Conservation (phyloP, 2,329 filamentous ascomycete genomes). For the Phaeomoniella chlamydospora region DNA sequence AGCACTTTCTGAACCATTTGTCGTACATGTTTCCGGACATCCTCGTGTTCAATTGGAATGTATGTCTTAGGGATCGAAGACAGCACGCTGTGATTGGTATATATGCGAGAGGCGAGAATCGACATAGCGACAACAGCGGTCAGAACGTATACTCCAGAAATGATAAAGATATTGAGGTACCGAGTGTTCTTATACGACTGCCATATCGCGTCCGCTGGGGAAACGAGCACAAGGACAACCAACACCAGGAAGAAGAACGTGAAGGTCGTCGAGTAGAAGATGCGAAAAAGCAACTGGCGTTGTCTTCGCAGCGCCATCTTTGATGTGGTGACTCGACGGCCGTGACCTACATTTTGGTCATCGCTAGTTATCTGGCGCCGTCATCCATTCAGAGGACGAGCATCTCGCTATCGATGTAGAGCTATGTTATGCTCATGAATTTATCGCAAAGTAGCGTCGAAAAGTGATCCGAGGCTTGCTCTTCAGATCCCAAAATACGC, state of each 20-base stretch:
- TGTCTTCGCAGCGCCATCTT: constrained; percentile 1
- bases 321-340: not conserved
- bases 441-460: too few relatives aligned
- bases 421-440: too few relatives aligned
- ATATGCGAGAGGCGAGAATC: constrained; percentile 72
- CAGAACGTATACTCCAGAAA: constrained; percentile 60
- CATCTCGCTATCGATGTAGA: too few relatives aligned
- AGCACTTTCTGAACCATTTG: constrained; percentile 61
- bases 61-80: constrained; percentile 74
- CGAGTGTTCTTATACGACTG: constrained; percentile 55
- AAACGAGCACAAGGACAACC: constrained; percentile 59
- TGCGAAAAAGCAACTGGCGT: constrained; percentile 48
- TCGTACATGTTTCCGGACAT: constrained; percentile 61
- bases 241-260: constrained; percentile 61
- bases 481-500: too few relatives aligned
- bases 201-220: constrained; percentile 66
- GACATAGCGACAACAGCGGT: constrained; percentile 57
- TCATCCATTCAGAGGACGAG: not conserved
- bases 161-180: constrained; percentile 68
- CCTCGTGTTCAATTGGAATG: constrained; percentile 73
- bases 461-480: too few relatives aligned
- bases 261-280: constrained; percentile 72
- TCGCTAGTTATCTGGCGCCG: not conserved
- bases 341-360: not conserved
- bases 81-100: constrained; percentile 67